These are phyloP conservation scores for Neurospora crassa DNA, from an alignment of 2,329 filamentous ascomycete genomes.

Conservation along the genomic window DNA sequence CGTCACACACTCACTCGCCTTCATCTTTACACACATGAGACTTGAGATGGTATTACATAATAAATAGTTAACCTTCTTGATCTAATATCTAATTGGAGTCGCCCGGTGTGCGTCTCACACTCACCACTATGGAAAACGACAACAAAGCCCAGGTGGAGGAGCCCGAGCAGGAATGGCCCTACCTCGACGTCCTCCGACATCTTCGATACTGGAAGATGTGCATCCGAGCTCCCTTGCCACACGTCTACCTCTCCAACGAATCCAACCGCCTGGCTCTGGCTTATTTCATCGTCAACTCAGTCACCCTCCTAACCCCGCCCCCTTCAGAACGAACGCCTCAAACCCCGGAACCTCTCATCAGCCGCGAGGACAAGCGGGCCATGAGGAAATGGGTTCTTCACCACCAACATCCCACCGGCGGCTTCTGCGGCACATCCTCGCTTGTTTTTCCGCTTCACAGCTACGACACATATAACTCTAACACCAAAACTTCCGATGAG, in stretches of 20 bases:
- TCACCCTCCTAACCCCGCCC: constrained; percentile 62
- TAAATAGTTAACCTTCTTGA: not conserved
- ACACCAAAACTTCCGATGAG: constrained; percentile 30
- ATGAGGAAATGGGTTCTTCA: constrained; percentile 71
- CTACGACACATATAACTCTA: constrained; percentile 20
- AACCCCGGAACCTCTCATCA: constrained; percentile 28
- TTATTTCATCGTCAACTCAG: constrained; percentile 78
- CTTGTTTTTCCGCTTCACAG: constrained; percentile 35
- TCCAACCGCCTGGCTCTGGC: constrained; percentile 82
- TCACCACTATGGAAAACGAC: not conserved
- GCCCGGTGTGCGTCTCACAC: not conserved
- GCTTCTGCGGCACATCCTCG: constrained; percentile 79
- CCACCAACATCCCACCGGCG: constrained; percentile 77
- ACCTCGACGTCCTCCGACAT: constrained; percentile 56
- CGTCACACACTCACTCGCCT: not conserved
- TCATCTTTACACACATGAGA: not conserved
- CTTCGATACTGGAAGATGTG: constrained; percentile 91
- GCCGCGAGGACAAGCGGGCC: constrained; percentile 30
- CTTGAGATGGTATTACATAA: not conserved
- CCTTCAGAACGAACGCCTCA: not conserved
- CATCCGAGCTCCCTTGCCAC: constrained; percentile 69
- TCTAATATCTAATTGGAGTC: not conserved
- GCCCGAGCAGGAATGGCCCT: constrained; percentile 13
- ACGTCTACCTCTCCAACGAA: constrained; percentile 78
- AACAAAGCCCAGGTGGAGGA: constrained; percentile 2